Evolutionary conservation across 768 basidiomycete genomes (phyloP).

Genomic region (Leccinum ochraceum): DNA sequence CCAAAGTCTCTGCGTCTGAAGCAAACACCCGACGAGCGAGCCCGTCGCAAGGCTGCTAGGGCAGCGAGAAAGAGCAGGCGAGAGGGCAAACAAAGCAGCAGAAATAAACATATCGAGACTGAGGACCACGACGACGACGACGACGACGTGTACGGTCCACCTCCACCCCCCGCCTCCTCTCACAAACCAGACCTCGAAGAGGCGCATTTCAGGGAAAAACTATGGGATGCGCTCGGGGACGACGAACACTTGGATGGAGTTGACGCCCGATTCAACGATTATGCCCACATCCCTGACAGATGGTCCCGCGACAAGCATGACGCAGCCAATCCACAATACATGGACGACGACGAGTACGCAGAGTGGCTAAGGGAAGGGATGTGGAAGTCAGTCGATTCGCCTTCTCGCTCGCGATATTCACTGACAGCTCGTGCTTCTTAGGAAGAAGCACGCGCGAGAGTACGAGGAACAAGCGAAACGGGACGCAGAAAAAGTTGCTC

Average conservation of each 20-base stretch:
- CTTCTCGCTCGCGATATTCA: constrained; percentile 1
- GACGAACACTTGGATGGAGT: constrained; percentile 68
- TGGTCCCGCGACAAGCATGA: constrained; percentile 54
- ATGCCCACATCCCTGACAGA: constrained; percentile 70
- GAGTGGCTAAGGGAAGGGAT: constrained; percentile 87
- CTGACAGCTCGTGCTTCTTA: constrained; percentile 27
- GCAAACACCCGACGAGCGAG: constrained; percentile 51
- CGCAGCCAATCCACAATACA: constrained; percentile 42
- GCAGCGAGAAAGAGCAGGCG: not conserved
- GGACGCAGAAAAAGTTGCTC: constrained; percentile 54
- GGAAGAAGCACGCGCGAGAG: constrained; percentile 68
- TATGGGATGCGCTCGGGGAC: constrained; percentile 71
- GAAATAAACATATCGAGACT: not conserved
- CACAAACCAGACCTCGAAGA: constrained; percentile 57
- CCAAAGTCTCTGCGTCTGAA: constrained; percentile 58
- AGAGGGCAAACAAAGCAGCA: constrained; percentile 4
- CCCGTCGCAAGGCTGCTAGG: constrained; percentile 41
- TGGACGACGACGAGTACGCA: constrained; percentile 88
- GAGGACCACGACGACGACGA: constrained; percentile 2
- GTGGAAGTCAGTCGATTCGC: constrained; percentile 60
- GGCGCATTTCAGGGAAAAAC: constrained; percentile 65
- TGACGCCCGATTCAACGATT: constrained; percentile 64
- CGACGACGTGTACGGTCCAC: constrained; percentile 22
- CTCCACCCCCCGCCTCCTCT: constrained; percentile 24
- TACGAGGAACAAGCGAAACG: constrained; percentile 60